These are phyloP conservation scores for Carex parvula DNA, from an alignment of 176 grass and related monocot genomes.

Conservation along the genomic window DNA sequence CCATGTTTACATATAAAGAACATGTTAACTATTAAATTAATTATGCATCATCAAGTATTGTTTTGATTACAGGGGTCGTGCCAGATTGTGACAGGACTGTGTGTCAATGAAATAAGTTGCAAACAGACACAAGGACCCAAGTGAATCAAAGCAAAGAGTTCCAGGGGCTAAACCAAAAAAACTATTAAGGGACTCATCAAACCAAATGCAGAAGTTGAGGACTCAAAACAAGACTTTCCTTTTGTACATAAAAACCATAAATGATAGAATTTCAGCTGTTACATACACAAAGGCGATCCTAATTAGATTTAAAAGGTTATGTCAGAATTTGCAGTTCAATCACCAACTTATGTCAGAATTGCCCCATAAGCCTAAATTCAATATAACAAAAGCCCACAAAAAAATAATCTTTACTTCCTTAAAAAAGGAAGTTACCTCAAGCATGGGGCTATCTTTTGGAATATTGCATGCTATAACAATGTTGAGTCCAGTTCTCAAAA, in stretches of 20 bases:
- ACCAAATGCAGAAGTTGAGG: not conserved
- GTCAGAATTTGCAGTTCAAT: no score
- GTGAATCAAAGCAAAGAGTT: not conserved
- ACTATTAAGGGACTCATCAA: not conserved
- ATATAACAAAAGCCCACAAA: not conserved
- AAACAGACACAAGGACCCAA: not conserved
- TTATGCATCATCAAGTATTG: not conserved
- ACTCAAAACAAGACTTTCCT: no score
- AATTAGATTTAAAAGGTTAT: no score
- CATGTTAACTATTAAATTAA: not conserved
- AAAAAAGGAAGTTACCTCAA: slow-evolving; percentile 50
- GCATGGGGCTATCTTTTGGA: slow-evolving; percentile 80
- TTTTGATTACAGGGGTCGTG: not conserved
- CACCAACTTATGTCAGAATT: no score
- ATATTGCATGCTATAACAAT: slow-evolving; percentile 80
- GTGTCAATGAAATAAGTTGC: not conserved
- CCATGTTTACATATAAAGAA: not conserved
- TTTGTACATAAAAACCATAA: no score
- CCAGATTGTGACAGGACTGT: not conserved
- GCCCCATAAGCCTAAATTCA: no score
- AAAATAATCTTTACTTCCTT: not conserved
- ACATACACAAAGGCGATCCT: no score
- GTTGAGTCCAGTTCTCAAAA: slow-evolving; percentile 71
- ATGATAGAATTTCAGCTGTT: no score
- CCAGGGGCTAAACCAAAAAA: not conserved